A percentile compares a stretch with the other conserved stretches of the same genome.
Evolutionary conservation across 352 stramenopile genomes (phyloP).

Genomic region (Thalassiosira exigua): DNA sequence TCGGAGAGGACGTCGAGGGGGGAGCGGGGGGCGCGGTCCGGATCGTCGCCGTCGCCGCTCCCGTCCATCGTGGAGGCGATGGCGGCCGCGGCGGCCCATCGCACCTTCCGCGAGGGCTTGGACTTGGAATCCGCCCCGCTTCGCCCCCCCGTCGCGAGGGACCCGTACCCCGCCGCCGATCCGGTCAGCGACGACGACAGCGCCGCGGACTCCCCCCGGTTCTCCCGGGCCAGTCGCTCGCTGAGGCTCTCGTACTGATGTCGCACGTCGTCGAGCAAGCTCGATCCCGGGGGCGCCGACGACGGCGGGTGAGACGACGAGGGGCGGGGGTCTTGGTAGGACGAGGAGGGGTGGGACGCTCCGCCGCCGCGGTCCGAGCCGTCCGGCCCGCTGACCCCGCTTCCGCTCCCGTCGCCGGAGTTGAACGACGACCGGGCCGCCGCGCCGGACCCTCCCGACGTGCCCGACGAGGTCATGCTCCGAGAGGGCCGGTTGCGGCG

Average conservation of each 20-base stretch:
- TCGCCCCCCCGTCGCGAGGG: neutral
- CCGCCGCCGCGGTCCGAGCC: neutral
- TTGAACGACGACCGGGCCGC: too few relatives aligned
- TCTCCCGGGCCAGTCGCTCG: constrained; percentile 33
- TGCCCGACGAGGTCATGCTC: constrained; percentile 8
- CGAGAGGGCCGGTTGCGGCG: constrained; percentile 47
- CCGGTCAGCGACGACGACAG: too few relatives aligned
- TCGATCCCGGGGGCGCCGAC: neutral
- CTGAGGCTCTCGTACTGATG: constrained; percentile 41
- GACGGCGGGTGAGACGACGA: neutral
- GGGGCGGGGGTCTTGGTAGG: too few relatives aligned
- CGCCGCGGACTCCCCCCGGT: too few relatives aligned
- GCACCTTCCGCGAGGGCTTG: constrained; percentile 32
- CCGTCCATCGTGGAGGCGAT: constrained; percentile 49
- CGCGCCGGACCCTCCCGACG: too few relatives aligned
- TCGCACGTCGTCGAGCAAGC: constrained; percentile 32
- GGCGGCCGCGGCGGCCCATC: constrained; percentile 35
- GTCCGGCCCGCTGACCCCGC: neutral
- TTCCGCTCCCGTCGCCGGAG: neutral
- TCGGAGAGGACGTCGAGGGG: constrained; percentile 40
- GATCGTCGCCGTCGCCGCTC: neutral
- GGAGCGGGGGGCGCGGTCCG: constrained; percentile 1
- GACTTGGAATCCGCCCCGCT: neutral
- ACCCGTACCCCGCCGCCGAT: neutral
- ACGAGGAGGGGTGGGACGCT: too few relatives aligned